A percentile compares a stretch with the other conserved stretches of the same genome.
Conservation (phyloP, 495 filamentous ascomycete species). For the Aspergillus incahuasiensis region DNA sequence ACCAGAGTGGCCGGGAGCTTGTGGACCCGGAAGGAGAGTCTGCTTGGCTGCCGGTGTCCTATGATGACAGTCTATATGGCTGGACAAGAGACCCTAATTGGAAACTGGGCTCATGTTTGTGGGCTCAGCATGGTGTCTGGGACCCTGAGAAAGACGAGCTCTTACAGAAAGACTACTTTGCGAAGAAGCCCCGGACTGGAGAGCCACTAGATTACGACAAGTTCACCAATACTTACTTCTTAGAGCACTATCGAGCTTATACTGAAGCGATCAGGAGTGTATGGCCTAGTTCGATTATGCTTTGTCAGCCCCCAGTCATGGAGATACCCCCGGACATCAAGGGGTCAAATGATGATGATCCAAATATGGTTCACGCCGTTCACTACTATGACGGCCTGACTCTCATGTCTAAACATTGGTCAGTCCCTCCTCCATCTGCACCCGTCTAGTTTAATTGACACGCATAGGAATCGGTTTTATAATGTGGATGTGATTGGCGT, state of each 20-base stretch:
- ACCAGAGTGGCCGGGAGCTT: slow-evolving; percentile 75
- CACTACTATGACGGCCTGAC: slow-evolving; percentile 98
- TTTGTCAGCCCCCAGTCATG: slow-evolving; percentile 87
- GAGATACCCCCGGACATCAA: slow-evolving; percentile 88
- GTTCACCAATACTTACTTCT: slow-evolving; percentile 86
- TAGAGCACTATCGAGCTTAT: slow-evolving; percentile 77
- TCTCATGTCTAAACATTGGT: slow-evolving; percentile 96
- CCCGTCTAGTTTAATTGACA: slow-evolving; percentile 7
- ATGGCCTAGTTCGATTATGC: slow-evolving; percentile 77
- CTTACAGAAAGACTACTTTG: slow-evolving; percentile 83
- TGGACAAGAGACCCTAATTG: slow-evolving; percentile 84
- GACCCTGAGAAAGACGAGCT: slow-evolving; percentile 74
- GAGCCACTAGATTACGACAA: slow-evolving; percentile 69
- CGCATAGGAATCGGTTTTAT: slow-evolving; percentile 74
- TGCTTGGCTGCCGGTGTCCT: slow-evolving; percentile 75
- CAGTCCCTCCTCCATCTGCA: neutral
- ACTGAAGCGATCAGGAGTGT: slow-evolving; percentile 65
- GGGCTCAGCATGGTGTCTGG: slow-evolving; percentile 97
- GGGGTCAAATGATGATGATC: slow-evolving; percentile 82
- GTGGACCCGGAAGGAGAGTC: slow-evolving; percentile 83
- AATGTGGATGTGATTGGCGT: slow-evolving; percentile 95
- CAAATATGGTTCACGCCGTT: slow-evolving; percentile 83
- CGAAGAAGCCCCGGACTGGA: slow-evolving; percentile 64
- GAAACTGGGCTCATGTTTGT: slow-evolving; percentile 89
- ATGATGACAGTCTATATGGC: slow-evolving; percentile 83